Conservation (phyloP, 768 basidiomycete species). For the Omphalotus guepiniiformis region DNA sequence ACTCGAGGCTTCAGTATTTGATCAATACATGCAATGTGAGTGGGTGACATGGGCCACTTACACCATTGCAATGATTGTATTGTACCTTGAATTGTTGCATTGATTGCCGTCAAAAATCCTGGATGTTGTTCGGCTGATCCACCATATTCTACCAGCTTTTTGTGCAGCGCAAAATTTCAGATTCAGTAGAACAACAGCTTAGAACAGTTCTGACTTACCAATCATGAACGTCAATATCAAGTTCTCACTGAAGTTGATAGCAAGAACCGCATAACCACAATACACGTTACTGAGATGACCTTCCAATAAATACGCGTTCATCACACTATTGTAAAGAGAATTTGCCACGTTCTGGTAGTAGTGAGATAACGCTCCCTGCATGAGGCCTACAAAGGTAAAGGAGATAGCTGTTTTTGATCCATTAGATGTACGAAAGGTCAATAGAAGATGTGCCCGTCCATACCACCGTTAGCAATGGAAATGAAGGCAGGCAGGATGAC, state of each 20-base stretch:
- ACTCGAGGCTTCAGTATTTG: not conserved
- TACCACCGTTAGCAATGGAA: slow-evolving; percentile 1
- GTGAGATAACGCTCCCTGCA: not conserved
- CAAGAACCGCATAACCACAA: slow-evolving; percentile 2
- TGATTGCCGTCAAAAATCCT: not conserved
- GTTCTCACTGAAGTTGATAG: slow-evolving; percentile 3
- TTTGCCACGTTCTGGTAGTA: too few species aligned
- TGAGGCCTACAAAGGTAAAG: not conserved
- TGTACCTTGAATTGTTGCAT: not conserved
- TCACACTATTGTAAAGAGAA: not conserved
- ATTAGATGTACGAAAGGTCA: not conserved
- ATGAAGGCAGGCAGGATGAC: not conserved
- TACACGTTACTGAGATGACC: not conserved
- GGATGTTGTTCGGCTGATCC: not conserved
- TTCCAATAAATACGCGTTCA: not conserved
- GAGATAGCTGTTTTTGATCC: not conserved
- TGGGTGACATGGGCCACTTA: not conserved
- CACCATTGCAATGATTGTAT: not conserved
- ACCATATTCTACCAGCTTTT: not conserved
- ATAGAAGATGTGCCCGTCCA: too few species aligned
- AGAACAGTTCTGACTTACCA: not conserved
- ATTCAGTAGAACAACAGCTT: not conserved
- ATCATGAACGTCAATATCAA: slow-evolving; percentile 5
- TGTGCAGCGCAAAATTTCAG: not conserved
- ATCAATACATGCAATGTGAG: not conserved